Evolutionary conservation across 148 eudicot genomes (phyloP).

Genomic region (Polygonum maritimum): DNA sequence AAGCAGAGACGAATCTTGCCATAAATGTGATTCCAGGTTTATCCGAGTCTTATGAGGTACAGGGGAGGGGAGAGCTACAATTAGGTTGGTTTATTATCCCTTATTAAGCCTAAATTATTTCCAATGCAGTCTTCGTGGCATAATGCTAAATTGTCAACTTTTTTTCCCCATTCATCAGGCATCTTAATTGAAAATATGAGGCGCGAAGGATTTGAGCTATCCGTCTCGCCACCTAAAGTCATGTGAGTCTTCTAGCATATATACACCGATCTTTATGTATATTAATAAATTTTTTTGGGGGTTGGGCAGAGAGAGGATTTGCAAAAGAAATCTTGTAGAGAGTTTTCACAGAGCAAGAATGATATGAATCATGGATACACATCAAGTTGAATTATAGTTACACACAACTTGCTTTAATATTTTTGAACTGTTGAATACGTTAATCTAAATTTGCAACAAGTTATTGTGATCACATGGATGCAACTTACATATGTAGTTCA

Average conservation of each 20-base stretch:
- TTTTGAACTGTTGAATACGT: background rate
- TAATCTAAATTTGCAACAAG: background rate
- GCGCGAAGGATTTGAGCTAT: conserved; percentile 98
- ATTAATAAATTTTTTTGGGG: too few relatives aligned
- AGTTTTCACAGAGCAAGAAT: too few relatives aligned
- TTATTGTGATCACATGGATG: background rate
- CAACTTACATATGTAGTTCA: background rate
- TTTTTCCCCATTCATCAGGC: conserved; percentile 32
- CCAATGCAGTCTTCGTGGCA: background rate
- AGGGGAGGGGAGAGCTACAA: conserved; percentile 99
- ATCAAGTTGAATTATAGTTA: background rate
- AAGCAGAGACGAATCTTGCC: conserved; percentile 98
- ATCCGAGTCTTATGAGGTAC: conserved; percentile 93
- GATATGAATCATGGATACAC: too few relatives aligned
- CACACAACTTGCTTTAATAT: background rate
- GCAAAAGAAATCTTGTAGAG: too few relatives aligned
- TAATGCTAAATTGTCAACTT: background rate
- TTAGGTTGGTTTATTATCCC: conserved; percentile 43
- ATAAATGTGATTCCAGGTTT: conserved; percentile 86
- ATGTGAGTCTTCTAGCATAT: conserved; percentile 49
- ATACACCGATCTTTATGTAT: background rate
- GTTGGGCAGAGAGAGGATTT: too few relatives aligned
- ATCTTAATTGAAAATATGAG: conserved; percentile 98
- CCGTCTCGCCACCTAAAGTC: conserved; percentile 97
- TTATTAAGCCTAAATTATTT: background rate